Percentiles rank a stretch among this genome's conserved stretches.
These are phyloP conservation scores for Berkeleyomyces rouxiae DNA, from an alignment of 2,329 filamentous ascomycete genomes.

Conservation along the genomic window DNA sequence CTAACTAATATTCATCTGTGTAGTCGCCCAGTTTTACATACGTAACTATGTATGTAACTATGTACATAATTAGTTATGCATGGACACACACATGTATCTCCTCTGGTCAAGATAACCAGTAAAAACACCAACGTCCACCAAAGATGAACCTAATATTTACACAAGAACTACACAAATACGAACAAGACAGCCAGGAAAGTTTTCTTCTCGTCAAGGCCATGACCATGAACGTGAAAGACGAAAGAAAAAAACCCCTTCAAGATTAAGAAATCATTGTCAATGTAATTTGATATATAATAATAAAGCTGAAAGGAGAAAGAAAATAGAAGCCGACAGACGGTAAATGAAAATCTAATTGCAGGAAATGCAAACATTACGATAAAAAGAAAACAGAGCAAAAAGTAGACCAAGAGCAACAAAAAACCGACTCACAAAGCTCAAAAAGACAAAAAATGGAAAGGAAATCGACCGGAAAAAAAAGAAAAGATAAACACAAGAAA, in stretches of 20 bases:
- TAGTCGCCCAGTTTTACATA: too few species aligned
- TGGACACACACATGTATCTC: background rate
- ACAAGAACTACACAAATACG: too few species aligned
- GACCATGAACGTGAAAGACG: background rate
- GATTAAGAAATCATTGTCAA: background rate
- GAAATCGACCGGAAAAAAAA: conserved; percentile 19
- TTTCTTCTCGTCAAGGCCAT: background rate
- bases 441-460: conserved; percentile 20
- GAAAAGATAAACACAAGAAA: conserved; percentile 24
- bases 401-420: conserved; percentile 16
- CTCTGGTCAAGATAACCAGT: too few species aligned
- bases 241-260: background rate
- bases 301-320: conserved; percentile 15
- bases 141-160: too few species aligned
- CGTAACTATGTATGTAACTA: too few species aligned
- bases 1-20: too few species aligned
- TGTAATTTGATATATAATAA: background rate
- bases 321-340: conserved; percentile 17
- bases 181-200: too few species aligned
- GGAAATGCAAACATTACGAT: conserved; percentile 7
- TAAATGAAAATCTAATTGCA: conserved; percentile 8
- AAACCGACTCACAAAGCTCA: conserved; percentile 15
- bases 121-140: too few species aligned
- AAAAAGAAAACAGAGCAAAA: conserved; percentile 21
- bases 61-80: background rate